These are phyloP conservation scores for Vicia villosa DNA, from an alignment of 306 rosid genomes.

Conservation along the genomic window DNA sequence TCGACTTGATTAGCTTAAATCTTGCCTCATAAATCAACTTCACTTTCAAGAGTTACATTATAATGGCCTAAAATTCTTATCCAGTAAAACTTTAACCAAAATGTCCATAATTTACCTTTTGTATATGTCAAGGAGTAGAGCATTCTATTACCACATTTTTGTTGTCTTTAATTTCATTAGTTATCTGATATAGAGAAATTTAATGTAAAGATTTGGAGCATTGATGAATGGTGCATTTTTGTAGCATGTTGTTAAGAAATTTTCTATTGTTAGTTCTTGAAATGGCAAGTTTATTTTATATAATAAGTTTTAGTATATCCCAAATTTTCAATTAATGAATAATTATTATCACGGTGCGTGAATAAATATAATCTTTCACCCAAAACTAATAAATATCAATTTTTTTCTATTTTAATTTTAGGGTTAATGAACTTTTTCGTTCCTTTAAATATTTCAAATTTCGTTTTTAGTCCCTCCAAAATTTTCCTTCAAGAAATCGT, in stretches of 20 bases:
- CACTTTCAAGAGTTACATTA: constrained; percentile 11
- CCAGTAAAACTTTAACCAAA: constrained; percentile 7
- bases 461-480: too few species aligned
- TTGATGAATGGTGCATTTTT: constrained; percentile 34
- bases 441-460: too few species aligned
- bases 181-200: constrained; percentile 35
- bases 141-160: constrained; percentile 21
- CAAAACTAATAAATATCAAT: too few species aligned
- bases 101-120: constrained; percentile 10
- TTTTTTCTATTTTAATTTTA: too few species aligned
- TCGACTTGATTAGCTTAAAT: constrained; percentile 26
- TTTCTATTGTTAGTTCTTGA: constrained; percentile 17
- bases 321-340: neutral
- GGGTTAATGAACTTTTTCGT: too few species aligned
- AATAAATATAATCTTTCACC: too few species aligned
- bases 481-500: too few species aligned
- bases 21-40: constrained; percentile 8
- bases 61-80: constrained; percentile 22
- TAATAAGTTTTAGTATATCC: neutral
- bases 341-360: neutral
- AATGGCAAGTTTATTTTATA: neutral
- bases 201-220: constrained; percentile 20
- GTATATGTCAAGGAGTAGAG: constrained; percentile 13
- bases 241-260: constrained; percentile 18
- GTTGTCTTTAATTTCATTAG: constrained; percentile 7